These are phyloP conservation scores for Copromyces sp. DNA, from an alignment of 495 filamentous ascomycete genomes.

Conservation along the genomic window DNA sequence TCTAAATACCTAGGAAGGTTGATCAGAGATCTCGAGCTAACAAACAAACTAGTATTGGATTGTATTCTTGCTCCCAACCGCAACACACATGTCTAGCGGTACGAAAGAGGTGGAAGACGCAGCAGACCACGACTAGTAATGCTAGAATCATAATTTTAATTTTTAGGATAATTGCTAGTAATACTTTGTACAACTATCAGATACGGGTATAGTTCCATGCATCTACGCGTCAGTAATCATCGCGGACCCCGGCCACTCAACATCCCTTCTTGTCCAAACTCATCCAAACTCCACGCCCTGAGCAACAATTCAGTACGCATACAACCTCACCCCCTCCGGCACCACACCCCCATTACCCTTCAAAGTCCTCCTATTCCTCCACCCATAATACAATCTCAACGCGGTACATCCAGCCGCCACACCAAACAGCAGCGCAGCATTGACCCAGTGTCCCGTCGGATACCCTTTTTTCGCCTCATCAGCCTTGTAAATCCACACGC, in stretches of 20 bases:
- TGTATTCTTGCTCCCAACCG: background rate
- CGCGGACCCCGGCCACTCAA: background rate
- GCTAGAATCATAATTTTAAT: background rate
- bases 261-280: background rate
- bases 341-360: background rate
- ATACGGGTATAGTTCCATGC: background rate
- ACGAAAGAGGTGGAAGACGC: background rate
- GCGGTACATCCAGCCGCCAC: conserved; percentile 25
- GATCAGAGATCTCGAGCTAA: no score
- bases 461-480: conserved; percentile 48
- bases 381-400: conserved; percentile 29
- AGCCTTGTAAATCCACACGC: conserved; percentile 58
- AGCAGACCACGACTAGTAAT: background rate
- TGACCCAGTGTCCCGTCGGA: conserved; percentile 48
- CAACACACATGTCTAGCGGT: background rate
- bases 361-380: conserved; percentile 22
- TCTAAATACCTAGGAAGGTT: no score
- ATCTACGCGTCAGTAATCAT: background rate
- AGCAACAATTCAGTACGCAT: background rate
- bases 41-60: no score
- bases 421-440: conserved; percentile 29
- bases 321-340: background rate
- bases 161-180: background rate
- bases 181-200: background rate
- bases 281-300: background rate